Evolutionary conservation across 2,329 filamentous ascomycete species (phyloP).

Genomic region (Alternaria dauci): DNA sequence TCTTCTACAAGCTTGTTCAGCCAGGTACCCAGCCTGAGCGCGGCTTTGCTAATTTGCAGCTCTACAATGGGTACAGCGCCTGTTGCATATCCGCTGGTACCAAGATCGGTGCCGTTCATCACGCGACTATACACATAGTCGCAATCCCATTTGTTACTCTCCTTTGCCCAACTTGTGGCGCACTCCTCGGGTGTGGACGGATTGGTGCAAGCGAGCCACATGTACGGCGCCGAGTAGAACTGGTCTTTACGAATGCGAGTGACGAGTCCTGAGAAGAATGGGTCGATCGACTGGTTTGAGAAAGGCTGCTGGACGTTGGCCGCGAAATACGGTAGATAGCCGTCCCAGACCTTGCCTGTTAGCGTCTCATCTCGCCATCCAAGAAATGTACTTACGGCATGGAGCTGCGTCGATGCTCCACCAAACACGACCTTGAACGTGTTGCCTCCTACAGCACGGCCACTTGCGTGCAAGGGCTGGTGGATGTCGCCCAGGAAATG

Average conservation of each 20-base stretch:
- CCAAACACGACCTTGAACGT: constrained; percentile 50
- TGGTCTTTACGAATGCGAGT: constrained; percentile 46
- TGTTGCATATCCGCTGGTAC: constrained; percentile 48
- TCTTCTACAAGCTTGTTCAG: constrained; percentile 47
- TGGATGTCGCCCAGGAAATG: constrained; percentile 55
- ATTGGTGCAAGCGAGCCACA: constrained; percentile 50
- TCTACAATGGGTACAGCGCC: constrained; percentile 53
- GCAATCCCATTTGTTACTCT: constrained; percentile 52
- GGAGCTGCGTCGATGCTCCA: constrained; percentile 45
- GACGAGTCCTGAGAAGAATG: constrained; percentile 48
- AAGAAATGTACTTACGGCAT: constrained; percentile 42
- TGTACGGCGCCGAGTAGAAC: constrained; percentile 47
- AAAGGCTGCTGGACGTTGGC: constrained; percentile 45
- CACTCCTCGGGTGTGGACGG: constrained; percentile 44
- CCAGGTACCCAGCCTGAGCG: constrained; percentile 51
- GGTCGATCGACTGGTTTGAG: constrained; percentile 47
- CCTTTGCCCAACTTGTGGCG: constrained; percentile 49
- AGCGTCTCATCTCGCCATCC: constrained; percentile 1
- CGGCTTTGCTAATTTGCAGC: constrained; percentile 54
- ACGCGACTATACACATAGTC: constrained; percentile 50
- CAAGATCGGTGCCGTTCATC: constrained; percentile 45
- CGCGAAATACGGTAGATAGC: constrained; percentile 50
- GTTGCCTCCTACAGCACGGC: constrained; percentile 51
- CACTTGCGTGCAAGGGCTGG: constrained; percentile 54
- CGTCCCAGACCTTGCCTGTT: constrained; percentile 51